Percentiles rank a stretch among this genome's conserved stretches.
Evolutionary conservation across 2,329 filamentous ascomycete genomes (phyloP).

Genomic region (Stemphylium vesicarium): DNA sequence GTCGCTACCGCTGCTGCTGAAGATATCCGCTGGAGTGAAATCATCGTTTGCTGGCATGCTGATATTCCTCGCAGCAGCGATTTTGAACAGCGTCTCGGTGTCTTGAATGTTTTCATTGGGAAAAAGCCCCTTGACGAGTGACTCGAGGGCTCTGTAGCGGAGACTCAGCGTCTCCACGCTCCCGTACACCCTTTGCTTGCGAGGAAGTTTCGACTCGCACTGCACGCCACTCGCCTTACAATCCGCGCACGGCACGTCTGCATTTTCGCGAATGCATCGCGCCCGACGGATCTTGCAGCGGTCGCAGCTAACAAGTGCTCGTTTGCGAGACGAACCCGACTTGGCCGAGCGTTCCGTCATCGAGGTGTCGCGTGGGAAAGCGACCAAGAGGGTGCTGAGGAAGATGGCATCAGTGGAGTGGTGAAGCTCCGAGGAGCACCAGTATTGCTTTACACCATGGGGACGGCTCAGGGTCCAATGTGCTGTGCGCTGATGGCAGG

Average conservation of each 20-base stretch:
- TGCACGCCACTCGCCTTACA: conserved; percentile 49
- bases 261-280: conserved; percentile 36
- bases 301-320: conserved; percentile 41
- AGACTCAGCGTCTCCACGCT: conserved; percentile 55
- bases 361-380: background rate
- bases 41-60: conserved; percentile 44
- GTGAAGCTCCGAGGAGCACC: conserved; percentile 10
- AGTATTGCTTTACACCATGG: background rate
- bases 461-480: background rate
- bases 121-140: conserved; percentile 52
- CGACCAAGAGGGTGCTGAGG: conserved; percentile 1
- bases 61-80: conserved; percentile 49
- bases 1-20: conserved; percentile 15
- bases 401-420: conserved; percentile 1
- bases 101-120: conserved; percentile 49
- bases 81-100: conserved; percentile 49
- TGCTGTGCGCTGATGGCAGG: background rate
- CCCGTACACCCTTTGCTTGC: conserved; percentile 55
- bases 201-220: conserved; percentile 53
- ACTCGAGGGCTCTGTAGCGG: conserved; percentile 53
- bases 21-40: conserved; percentile 36
- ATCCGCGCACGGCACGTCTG: conserved; percentile 47
- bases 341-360: conserved; percentile 22
- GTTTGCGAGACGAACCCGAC: conserved; percentile 31
- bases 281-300: conserved; percentile 39